Percentiles rank a stretch among this genome's conserved stretches.
phyloP scores from a whole-genome alignment of 805 yeast species.

The Nakazawaea ernobii region DNA sequence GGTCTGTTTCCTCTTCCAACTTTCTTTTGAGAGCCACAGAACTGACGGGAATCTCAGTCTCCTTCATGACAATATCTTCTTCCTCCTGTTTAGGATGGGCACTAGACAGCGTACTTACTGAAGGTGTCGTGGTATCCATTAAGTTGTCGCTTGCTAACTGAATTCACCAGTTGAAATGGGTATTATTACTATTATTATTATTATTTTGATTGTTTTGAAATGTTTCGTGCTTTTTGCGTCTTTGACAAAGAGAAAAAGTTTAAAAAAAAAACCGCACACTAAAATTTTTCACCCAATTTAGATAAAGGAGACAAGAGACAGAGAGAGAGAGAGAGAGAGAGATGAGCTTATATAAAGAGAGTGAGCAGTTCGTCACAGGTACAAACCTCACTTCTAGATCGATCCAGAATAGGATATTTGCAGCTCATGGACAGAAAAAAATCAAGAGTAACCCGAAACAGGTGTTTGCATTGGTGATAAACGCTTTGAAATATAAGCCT shows the following conservation, averaged over 20 bases:
- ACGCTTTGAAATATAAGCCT: constrained; percentile 68
- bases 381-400: constrained; percentile 43
- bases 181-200: background rate
- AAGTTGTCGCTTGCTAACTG: background rate
- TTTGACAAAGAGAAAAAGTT: background rate
- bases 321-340: background rate
- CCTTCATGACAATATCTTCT: constrained; percentile 3
- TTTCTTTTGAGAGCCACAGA: background rate
- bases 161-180: no score
- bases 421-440: constrained; percentile 38
- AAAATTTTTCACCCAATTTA: constrained; percentile 6
- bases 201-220: background rate
- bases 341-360: constrained; percentile 36
- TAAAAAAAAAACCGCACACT: constrained; percentile 6
- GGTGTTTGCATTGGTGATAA: constrained; percentile 74
- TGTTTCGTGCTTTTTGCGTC: background rate
- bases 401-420: constrained; percentile 46
- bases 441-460: constrained; percentile 74
- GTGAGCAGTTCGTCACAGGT: constrained; percentile 32
- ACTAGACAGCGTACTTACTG: constrained; percentile 1
- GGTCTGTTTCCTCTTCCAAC: constrained; percentile 13
- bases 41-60: background rate
- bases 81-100: background rate
- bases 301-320: constrained; percentile 14
- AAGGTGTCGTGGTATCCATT: background rate